Evolutionary conservation across 805 yeast genomes (phyloP), one percentile per base, ranked within the genome.

Genomic region (Saccharomycopsis schoenii): DNA sequence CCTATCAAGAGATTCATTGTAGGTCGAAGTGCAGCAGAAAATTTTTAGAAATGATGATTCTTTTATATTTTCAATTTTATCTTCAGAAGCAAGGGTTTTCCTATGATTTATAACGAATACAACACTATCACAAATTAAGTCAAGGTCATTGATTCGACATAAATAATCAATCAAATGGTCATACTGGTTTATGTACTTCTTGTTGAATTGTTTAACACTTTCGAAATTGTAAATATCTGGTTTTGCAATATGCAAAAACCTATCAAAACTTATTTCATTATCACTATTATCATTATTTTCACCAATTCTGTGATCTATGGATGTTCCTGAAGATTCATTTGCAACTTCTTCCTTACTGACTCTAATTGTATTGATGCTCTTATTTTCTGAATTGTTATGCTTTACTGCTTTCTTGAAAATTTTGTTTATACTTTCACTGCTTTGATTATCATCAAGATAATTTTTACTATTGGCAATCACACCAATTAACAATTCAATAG

Each of bases 1-100:
- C 57, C 79, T 78, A 64, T 88, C 80, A 58, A 85, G 78, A 14
- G 81, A 74, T 62, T 83, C 85, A 61, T 88, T 79, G 64, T 82
- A 83, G 12, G 80, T 77, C 0, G 87, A 76, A 58, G 85, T 86
- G 61, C 81, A 83, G 78, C 89, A 77, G 65, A 91, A 91, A 0
- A 93, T 76, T 21, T 73, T 71, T 63, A 60, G 70, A n/a, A 47
- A 47, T 47, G 34, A 47, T 12, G 34, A 11, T 47, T 47, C 52
- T 24, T 47, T 66, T 41, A 80, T 80, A 67, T 76, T 71, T 10
- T 73, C 63, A 11, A 69, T 67, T 58, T 75, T 73, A 6, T 68
- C 61, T 12, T 69, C 66, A 50, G n/a, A n/a, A n/a, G 86, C 71
- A 9, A 85, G 77, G 80, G 84, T 81, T 24, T 73, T 67, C 0